phyloP scores from a whole-genome alignment of 139 green algal genomes.

The Volvox reticuliferus region DNA sequence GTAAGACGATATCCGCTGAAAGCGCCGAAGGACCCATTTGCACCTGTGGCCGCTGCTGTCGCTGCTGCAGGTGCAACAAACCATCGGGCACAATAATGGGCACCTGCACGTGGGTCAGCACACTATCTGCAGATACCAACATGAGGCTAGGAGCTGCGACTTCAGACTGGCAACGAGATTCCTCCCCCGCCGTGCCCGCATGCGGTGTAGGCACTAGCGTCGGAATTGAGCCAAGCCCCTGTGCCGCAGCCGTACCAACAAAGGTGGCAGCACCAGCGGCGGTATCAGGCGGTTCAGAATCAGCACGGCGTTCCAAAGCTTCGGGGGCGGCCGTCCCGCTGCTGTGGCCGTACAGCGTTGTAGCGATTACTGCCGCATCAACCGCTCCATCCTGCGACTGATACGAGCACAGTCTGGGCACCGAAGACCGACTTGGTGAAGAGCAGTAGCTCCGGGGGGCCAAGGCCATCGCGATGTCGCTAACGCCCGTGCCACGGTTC shows the following conservation, averaged over 20 bases:
- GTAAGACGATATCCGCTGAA: neutral
- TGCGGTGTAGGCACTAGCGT: neutral
- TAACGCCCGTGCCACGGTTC: neutral
- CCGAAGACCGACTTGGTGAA: neutral
- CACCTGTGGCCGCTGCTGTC: neutral
- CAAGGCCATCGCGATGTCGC: neutral
- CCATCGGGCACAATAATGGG: neutral
- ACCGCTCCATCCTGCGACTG: neutral
- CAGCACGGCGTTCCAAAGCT: neutral
- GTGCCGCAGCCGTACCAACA: too few species aligned
- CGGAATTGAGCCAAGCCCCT: neutral
- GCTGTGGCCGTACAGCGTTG: neutral
- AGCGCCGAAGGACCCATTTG: neutral
- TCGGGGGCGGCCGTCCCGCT: neutral
- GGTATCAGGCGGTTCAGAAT: neutral
- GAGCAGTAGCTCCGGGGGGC: neutral
- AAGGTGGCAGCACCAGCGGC: neutral
- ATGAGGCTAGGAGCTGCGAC: neutral
- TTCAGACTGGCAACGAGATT: neutral
- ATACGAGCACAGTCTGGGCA: slow-evolving; percentile 4
- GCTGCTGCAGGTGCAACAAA: neutral
- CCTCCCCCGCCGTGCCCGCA: neutral
- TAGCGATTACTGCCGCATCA: neutral
- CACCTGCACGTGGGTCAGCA: neutral
- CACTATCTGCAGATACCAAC: neutral